These are phyloP conservation scores for Beauveria australis DNA, from an alignment of 2,329 filamentous ascomycete genomes.

Conservation along the genomic window DNA sequence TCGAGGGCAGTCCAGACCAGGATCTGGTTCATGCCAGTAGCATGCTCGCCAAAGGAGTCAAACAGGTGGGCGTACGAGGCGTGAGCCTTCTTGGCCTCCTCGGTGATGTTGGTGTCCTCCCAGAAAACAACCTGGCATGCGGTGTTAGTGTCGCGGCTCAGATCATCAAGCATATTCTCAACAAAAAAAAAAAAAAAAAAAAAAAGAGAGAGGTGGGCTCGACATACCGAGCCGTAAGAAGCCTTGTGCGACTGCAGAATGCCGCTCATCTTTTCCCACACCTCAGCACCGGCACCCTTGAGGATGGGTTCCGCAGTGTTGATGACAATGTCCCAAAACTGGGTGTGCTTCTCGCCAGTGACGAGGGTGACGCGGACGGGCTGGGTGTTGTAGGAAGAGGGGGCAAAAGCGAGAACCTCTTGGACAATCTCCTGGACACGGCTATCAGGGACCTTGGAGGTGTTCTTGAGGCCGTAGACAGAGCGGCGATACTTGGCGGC, in stretches of 20 bases:
- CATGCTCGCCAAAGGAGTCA: constrained; percentile 67
- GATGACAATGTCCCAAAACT: constrained; percentile 71
- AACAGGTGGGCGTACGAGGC: constrained; percentile 72
- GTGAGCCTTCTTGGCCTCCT: constrained; percentile 59
- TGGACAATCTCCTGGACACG: constrained; percentile 58
- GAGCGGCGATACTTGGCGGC: constrained; percentile 61
- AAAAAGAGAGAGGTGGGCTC: too few relatives aligned
- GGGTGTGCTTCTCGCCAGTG: constrained; percentile 73
- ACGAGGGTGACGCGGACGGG: constrained; percentile 71
- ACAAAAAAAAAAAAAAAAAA: too few relatives aligned
- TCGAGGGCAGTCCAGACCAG: constrained; percentile 75
- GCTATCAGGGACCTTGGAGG: constrained; percentile 40
- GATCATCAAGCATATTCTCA: constrained; percentile 48
- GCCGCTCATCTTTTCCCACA: constrained; percentile 7
- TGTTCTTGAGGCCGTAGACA: constrained; percentile 59
- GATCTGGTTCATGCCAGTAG: constrained; percentile 71
- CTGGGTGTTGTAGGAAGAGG: constrained; percentile 85
- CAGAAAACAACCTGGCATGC: constrained; percentile 77
- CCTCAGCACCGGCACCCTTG: neutral
- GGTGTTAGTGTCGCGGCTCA: constrained; percentile 39
- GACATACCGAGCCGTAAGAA: constrained; percentile 9
- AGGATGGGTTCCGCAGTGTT: constrained; percentile 49
- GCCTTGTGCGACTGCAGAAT: constrained; percentile 20
- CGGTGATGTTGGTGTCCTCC: constrained; percentile 63
- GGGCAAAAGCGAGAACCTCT: constrained; percentile 58